Evolutionary conservation across 2,329 filamentous ascomycete genomes (phyloP), one percentile per base, ranked within the genome.

Genomic region (Monascus ruber): DNA sequence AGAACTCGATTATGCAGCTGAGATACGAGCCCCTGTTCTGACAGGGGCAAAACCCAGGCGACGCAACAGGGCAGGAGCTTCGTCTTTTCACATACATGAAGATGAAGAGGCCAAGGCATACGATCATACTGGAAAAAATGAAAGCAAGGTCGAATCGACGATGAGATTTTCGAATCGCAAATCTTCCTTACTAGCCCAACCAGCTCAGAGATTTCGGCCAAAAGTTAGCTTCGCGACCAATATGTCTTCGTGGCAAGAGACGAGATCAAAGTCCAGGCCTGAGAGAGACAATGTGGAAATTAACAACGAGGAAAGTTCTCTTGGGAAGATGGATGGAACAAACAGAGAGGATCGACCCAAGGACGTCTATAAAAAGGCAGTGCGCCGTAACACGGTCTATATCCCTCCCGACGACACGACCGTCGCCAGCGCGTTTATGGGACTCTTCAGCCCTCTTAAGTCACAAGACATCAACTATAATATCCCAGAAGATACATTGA

Each of bases 361-460:
- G 5, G 43, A 56, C 35, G 35, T 5, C 5, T 36, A 58, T 24
- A 63, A 59, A 37, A 59, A 48, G 31, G 48, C 55, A 26, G 50
- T 59, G 24, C 57, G 59, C 31, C 56, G 60, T 24, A 54, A 58
- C 26, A 66, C 62, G 2, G 54, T 66, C 10, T 67, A 65, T 42
- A 63, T 68, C 26, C 62, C 65, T 0, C 52, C 58, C 1, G 63
- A 68, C 31, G 60, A 68, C 42, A 60, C 56, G 1, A 63, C 64
- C 0, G 54, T 64, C 40, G 59, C 64, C 4, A 65, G 54, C 24
- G 56, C 62, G 28, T 68, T 66, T 38, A 66, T 68, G 64, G 59
- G 53, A 6, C 49, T 67, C 4, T 66, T 66, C 44, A 66, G 60
- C 42, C 62, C 63, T 1, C 41, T 64, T 17, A 68, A 65, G 39